A percentile compares a stretch with the other conserved stretches of the same genome.
Conservation (phyloP, 139 green algal species). For the Tetradesmus obliquus region DNA sequence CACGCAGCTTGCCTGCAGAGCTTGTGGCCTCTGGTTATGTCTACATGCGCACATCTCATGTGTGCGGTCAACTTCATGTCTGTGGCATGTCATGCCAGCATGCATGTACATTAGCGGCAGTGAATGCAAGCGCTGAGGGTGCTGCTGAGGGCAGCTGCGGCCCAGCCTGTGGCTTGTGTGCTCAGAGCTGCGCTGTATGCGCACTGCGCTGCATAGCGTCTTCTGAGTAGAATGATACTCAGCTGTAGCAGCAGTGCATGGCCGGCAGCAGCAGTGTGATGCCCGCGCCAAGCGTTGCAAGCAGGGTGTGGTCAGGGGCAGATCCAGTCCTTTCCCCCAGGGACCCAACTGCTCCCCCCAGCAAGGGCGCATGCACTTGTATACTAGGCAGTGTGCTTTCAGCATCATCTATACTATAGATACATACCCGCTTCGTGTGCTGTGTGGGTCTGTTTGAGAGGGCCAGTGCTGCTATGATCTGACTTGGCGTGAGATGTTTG, state of each 20-base stretch:
- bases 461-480: background rate
- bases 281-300: background rate
- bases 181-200: background rate
- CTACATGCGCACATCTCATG: background rate
- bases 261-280: too few species aligned
- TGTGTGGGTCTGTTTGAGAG: background rate
- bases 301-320: too few species aligned
- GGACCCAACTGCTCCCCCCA: background rate
- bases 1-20: background rate
- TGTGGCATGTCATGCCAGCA: constrained; percentile 7
- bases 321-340: background rate
- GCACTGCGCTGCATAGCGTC: background rate
- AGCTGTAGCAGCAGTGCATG: too few species aligned
- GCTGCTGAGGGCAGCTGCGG: background rate
- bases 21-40: background rate
- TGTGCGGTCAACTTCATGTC: background rate
- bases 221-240: too few species aligned
- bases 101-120: constrained; percentile 6
- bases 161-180: background rate
- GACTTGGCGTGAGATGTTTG: background rate
- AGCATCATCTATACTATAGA: background rate
- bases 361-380: constrained; percentile 16
- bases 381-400: background rate
- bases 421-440: background rate
- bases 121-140: background rate